Conservation (phyloP, 176 grass and related monocot species). For the Otatea glauca region DNA sequence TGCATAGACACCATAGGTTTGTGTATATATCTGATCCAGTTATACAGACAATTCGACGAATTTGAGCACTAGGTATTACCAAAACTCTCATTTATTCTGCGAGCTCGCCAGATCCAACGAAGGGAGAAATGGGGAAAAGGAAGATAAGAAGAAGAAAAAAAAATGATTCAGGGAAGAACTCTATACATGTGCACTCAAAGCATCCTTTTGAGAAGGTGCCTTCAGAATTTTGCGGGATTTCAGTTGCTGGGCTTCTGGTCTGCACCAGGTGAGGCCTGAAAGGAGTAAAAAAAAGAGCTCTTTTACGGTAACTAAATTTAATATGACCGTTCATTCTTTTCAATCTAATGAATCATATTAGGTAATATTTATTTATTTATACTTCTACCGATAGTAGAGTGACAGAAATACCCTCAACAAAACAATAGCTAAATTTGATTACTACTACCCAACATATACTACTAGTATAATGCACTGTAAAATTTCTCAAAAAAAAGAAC, state of each 20-base stretch:
- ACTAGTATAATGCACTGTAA: too few relatives aligned
- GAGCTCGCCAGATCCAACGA: conserved; percentile 38
- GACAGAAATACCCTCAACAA: too few relatives aligned
- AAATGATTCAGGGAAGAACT: conserved; percentile 66
- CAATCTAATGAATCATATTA: too few relatives aligned
- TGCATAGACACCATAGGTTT: conserved; percentile 40
- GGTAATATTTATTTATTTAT: too few relatives aligned
- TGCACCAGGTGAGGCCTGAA: conserved; percentile 66
- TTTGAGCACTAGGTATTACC: conserved; percentile 53
- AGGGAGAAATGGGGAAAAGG: conserved; percentile 32
- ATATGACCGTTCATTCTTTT: too few relatives aligned
- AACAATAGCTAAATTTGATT: too few relatives aligned
- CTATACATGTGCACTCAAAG: conserved; percentile 68
- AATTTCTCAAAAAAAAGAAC: not conserved
- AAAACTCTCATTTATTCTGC: conserved; percentile 58
- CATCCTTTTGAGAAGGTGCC: conserved; percentile 43
- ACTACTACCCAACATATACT: too few relatives aligned
- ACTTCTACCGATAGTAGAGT: too few relatives aligned
- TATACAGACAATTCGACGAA: conserved; percentile 59
- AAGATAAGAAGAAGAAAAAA: conserved; percentile 31
- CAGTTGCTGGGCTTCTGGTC: conserved; percentile 84
- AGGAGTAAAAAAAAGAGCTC: not conserved
- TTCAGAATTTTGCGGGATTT: conserved; percentile 44
- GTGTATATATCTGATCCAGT: conserved; percentile 42
- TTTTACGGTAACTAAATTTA: too few relatives aligned